phyloP scores from a whole-genome alignment of 495 filamentous ascomycete species.

The Podospora bellae-mahoneyi region DNA sequence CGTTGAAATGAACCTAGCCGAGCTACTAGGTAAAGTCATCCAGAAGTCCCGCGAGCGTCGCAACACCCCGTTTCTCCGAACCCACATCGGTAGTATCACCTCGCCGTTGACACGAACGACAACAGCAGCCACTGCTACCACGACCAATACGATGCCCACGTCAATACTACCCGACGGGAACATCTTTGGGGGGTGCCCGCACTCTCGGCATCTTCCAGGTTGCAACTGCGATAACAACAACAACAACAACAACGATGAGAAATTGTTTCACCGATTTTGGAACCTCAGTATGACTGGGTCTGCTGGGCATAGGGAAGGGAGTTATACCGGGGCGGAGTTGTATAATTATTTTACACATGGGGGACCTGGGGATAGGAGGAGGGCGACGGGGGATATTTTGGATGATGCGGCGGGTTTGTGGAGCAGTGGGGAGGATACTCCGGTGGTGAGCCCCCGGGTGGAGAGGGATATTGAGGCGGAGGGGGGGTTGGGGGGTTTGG shows the following conservation, averaged over 20 bases:
- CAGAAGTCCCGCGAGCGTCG: slow-evolving; percentile 16
- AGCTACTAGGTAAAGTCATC: slow-evolving; percentile 42
- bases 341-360: not conserved
- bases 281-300: not conserved
- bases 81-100: not conserved
- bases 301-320: not conserved
- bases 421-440: not conserved
- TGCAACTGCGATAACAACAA: not conserved
- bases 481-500: not conserved
- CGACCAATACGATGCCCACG: not conserved
- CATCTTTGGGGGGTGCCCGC: not conserved
- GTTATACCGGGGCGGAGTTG: not conserved
- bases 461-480: not conserved
- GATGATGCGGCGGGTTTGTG: not conserved
- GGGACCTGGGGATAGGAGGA: not conserved
- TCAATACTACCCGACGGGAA: not conserved
- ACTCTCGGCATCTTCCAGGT: no score
- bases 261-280: not conserved
- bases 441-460: not conserved
- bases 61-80: not conserved
- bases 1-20: slow-evolving; percentile 55
- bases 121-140: not conserved
- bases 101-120: not conserved
- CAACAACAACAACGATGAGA: no score
- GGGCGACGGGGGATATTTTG: not conserved